Evolutionary conservation across 441 rosid species (phyloP).

Genomic region (Croton laevigatus): DNA sequence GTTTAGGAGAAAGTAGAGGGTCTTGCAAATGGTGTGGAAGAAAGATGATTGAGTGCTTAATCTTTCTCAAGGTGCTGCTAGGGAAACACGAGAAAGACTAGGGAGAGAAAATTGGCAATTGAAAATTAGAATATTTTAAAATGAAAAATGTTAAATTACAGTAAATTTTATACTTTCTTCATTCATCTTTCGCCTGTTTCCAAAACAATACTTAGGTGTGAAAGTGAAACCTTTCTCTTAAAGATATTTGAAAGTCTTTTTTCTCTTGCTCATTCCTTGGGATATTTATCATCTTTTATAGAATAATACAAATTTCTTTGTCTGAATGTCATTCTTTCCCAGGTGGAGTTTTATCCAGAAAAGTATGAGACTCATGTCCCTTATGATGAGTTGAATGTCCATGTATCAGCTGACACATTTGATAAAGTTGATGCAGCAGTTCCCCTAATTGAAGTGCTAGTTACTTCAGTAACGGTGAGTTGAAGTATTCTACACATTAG

Average conservation of each 20-base stretch:
- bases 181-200: too few species aligned
- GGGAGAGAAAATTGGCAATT: too few species aligned
- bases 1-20: too few species aligned
- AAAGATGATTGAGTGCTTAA: too few species aligned
- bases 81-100: too few species aligned
- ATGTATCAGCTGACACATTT: constrained; percentile 72
- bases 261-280: not conserved
- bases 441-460: constrained; percentile 68
- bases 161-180: too few species aligned
- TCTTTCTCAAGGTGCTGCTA: too few species aligned
- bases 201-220: not conserved
- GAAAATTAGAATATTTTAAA: too few species aligned
- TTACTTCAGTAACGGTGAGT: constrained; percentile 83
- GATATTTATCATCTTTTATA: not conserved
- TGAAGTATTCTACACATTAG: constrained; percentile 5
- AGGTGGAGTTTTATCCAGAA: constrained; percentile 77
- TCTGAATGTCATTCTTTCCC: constrained; percentile 9
- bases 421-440: constrained; percentile 91
- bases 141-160: too few species aligned
- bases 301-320: not conserved
- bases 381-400: constrained; percentile 62
- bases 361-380: constrained; percentile 39
- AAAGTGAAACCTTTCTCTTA: constrained; percentile 1
- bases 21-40: too few species aligned
- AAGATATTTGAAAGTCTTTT: constrained; percentile 6